phyloP scores from a whole-genome alignment of 768 basidiomycete genomes.

The Lentinula lateritia region DNA sequence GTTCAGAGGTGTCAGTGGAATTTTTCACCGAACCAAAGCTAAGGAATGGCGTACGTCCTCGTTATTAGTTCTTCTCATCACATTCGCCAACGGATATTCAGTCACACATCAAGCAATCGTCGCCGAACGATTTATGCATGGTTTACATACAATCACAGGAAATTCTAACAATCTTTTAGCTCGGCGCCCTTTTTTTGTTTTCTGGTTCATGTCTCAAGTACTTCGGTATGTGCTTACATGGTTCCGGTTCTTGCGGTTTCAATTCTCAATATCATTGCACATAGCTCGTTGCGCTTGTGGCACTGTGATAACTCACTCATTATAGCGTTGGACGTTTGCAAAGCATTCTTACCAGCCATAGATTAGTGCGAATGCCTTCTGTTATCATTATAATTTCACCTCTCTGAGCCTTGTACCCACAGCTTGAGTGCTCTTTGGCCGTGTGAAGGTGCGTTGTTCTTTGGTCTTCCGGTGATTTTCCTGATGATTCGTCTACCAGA shows the following conservation, averaged over 20 bases:
- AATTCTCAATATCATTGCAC: constrained; percentile 1
- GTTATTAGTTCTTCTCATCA: neutral
- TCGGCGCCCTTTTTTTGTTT: constrained; percentile 60
- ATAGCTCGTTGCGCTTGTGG: constrained; percentile 55
- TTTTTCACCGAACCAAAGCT: constrained; percentile 52
- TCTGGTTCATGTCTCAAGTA: constrained; percentile 75
- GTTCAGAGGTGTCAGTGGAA: constrained; percentile 34
- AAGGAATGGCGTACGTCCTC: constrained; percentile 60
- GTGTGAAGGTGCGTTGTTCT: constrained; percentile 41
- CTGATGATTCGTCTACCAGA: constrained; percentile 25
- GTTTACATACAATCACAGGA: constrained; percentile 58
- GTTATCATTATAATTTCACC: constrained; percentile 2
- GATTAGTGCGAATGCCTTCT: constrained; percentile 38
- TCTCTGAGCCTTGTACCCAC: constrained; percentile 9
- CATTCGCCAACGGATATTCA: constrained; percentile 17
- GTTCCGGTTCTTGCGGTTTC: constrained; percentile 5
- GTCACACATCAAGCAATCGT: constrained; percentile 59
- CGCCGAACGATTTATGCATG: constrained; percentile 53
- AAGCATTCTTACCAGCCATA: constrained; percentile 52
- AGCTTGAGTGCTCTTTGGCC: constrained; percentile 60
- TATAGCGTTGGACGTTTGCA: constrained; percentile 58
- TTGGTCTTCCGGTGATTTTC: neutral
- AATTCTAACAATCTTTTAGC: constrained; percentile 42
- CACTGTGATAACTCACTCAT: constrained; percentile 51
- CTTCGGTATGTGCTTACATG: constrained; percentile 33